Evolutionary conservation across 1,284 basidiomycete genomes (phyloP).

Genomic region (Trichosporon sp.): DNA sequence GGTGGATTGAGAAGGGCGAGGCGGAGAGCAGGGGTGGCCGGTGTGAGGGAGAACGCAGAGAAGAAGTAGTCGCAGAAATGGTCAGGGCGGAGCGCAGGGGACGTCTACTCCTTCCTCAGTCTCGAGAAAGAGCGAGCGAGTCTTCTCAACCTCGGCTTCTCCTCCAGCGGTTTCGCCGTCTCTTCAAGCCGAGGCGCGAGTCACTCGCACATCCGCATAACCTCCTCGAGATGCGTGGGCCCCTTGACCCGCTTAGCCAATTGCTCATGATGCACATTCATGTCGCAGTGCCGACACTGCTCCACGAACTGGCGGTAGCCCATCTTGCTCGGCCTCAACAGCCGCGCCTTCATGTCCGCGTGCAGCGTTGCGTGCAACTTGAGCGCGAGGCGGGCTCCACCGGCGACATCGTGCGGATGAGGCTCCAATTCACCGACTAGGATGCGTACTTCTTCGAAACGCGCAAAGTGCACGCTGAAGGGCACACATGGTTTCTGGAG

Average conservation of each 20-base stretch:
- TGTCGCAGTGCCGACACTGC: not conserved
- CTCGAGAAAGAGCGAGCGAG: not conserved
- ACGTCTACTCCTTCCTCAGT: not conserved
- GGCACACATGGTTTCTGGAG: not conserved
- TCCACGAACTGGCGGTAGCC: not conserved
- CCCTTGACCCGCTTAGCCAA: not conserved
- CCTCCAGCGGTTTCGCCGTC: no score
- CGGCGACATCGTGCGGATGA: not conserved
- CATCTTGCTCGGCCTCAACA: not conserved
- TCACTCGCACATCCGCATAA: not conserved
- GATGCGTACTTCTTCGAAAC: not conserved
- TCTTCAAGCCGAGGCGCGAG: not conserved
- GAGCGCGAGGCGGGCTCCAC: not conserved
- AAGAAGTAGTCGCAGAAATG: no score
- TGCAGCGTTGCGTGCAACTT: not conserved
- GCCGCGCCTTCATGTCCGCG: not conserved
- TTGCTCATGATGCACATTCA: not conserved
- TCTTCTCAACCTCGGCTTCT: not conserved
- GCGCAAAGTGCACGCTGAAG: not conserved
- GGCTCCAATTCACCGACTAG: not conserved
- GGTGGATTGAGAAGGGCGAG: no score
- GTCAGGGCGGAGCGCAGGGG: no score
- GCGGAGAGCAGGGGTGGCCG: no score
- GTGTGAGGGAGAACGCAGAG: no score
- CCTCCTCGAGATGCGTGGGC: not conserved